Evolutionary conservation across 805 yeast genomes (phyloP).

Genomic region (Yamadazyma kitorensis): DNA sequence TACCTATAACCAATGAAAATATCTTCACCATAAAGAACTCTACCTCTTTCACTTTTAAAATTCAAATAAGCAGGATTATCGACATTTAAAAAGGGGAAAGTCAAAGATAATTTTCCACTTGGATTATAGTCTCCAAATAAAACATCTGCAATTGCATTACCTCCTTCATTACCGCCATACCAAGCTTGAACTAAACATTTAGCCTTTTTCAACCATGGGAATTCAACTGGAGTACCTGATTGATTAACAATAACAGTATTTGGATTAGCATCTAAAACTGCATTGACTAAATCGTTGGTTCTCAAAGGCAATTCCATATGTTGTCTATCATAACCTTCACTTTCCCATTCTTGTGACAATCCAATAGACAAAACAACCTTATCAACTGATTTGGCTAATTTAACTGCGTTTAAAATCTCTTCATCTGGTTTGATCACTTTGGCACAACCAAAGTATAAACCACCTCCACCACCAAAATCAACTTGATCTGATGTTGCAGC

Average conservation of each 20-base stretch:
- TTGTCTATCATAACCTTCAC: constrained; percentile 31
- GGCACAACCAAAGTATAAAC: constrained; percentile 22
- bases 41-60: constrained; percentile 28
- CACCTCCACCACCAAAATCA: constrained; percentile 25
- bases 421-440: constrained; percentile 23
- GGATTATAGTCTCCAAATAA: constrained; percentile 60
- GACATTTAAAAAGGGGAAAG: constrained; percentile 20
- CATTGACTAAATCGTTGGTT: constrained; percentile 21
- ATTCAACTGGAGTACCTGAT: constrained; percentile 32
- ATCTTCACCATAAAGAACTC: constrained; percentile 53
- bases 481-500: constrained; percentile 5
- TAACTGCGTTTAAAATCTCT: constrained; percentile 23
- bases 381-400: constrained; percentile 27
- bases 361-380: constrained; percentile 31
- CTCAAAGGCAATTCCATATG: constrained; percentile 25
- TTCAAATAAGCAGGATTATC: constrained; percentile 32
- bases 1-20: constrained; percentile 61
- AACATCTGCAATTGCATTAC: constrained; percentile 58
- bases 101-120: constrained; percentile 41
- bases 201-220: constrained; percentile 28
- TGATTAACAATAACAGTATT: constrained; percentile 33
- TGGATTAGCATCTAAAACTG: constrained; percentile 26
- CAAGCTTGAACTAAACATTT: constrained; percentile 29
- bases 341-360: constrained; percentile 29
- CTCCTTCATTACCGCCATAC: constrained; percentile 55